Percentiles rank a stretch among this genome's conserved stretches.
phyloP scores from a whole-genome alignment of 441 rosid genomes.

The Iberis amara region DNA sequence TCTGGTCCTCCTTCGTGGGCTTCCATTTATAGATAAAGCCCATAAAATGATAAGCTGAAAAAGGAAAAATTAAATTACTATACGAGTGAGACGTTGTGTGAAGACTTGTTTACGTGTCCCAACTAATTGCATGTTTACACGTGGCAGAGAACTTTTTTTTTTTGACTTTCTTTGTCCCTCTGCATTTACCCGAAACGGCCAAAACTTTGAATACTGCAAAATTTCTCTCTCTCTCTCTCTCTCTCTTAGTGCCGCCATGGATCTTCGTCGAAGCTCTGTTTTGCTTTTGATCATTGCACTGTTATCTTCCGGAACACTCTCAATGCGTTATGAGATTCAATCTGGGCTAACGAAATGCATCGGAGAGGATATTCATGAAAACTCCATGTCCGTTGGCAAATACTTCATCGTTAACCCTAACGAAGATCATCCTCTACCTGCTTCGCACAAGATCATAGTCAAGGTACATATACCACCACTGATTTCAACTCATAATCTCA shows the following conservation, averaged over 20 bases:
- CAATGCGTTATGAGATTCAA: constrained; percentile 48
- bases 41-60: too few relatives aligned
- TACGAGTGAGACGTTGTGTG: too few relatives aligned
- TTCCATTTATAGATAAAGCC: too few relatives aligned
- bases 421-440: constrained; percentile 44
- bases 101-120: constrained; percentile 12
- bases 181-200: constrained; percentile 7
- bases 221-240: neutral
- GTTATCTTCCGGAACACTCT: constrained; percentile 32
- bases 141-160: neutral
- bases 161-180: neutral
- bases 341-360: constrained; percentile 55
- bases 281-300: constrained; percentile 29
- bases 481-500: neutral
- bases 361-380: constrained; percentile 48
- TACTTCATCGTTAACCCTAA: constrained; percentile 51
- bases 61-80: too few relatives aligned
- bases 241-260: constrained; percentile 23
- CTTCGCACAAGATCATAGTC: constrained; percentile 47
- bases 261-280: constrained; percentile 11
- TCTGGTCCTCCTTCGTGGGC: too few relatives aligned
- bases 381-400: constrained; percentile 52
- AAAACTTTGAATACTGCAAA: constrained; percentile 10
- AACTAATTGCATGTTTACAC: constrained; percentile 5
- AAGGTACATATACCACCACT: constrained; percentile 29